Base-by-base conservation (phyloP, 192 early-diverging fungal species). In the Coemansia sp. region DNA sequence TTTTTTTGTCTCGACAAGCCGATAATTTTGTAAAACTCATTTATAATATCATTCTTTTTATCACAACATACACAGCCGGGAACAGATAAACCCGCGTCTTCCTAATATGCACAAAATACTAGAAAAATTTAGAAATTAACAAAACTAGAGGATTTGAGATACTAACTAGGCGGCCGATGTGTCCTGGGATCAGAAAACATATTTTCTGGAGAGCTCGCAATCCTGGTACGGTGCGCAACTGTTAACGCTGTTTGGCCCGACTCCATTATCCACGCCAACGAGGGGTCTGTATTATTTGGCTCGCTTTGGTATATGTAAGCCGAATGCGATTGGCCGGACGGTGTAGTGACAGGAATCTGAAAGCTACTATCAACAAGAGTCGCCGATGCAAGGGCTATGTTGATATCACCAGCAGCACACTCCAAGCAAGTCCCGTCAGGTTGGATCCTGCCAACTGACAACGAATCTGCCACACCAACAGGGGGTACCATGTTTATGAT, bases 141-240 rank as follows among this genome's bases (percentile, higher is more conserved):
- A n/a, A n/a, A n/a, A n/a, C n/a, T n/a, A n/a, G n/a, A n/a, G n/a
- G n/a, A n/a, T n/a, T n/a, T n/a, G n/a, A n/a, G n/a, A n/a, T n/a
- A n/a, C n/a, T n/a, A n/a, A n/a, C n/a, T n/a, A n/a, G n/a, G n/a
- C n/a, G 47, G 47, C 19, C 6, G 47, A 22, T 53, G 15, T 53
- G 15, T n/a, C 7, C 29, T 15, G 19, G 48, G 41, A 5, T 15
- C 25, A 22, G 22, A 11, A 11, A 57, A 57, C 7, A 65, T 20
- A 19, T 57, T 50, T 27, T 55, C 44, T 5, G 63, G 63, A 25
- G 55, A 50, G 36, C 63, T 65, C 11, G 28, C 45, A 10, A 23
- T 53, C 28, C 50, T 53, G 23, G 17, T 30, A 30, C 31, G 50
- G 7, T 53, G 50, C 7, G 50, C 14, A 15, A 17, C 31, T 28